Base-by-base conservation (phyloP, 768 basidiomycete genomes). In the Lactarius evosmus region DNA sequence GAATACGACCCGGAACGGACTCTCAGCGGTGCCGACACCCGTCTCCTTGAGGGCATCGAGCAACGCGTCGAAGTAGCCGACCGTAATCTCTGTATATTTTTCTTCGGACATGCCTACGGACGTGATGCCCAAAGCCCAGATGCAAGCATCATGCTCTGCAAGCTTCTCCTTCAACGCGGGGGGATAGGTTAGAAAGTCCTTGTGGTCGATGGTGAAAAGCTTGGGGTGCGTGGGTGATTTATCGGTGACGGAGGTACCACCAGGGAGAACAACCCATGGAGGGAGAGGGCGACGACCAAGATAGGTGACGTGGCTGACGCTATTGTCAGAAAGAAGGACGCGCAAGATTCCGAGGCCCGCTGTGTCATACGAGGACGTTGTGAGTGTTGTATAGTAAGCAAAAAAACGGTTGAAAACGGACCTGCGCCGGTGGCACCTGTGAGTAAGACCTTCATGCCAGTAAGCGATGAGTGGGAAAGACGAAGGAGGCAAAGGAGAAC, bases 1-100 rank as follows among this genome's bases (percentile, higher is more conserved):
- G 52, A 68, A 71, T 33, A 74, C 68, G 58, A 74, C 62, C 22
- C 67, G 61, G 66, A 74, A 74, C 19, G 73, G 72, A 14, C 46
- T 56, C 25, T 44, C 57, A 6, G 46, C 38, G 1, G 67, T 67
- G 2, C 71, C 72, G 4, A 68, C 62, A n/a, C 41, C 57, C 29
- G 19, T 58, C n/a, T 38, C 59, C 52, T 59, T 61, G 25, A 67
- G 41, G 50, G 44, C 66, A 12, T 38, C 22, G 25, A 69, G 51
- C 32, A 64, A 62, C 3, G 66, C 46, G n/a, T 62, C 54, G 16
- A 67, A 8, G 55, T 73, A 73, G 7, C 71, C 72, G 30, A 69
- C 61, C 2, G 73, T 74, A 61, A 74, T 72, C 52, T 61, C 61
- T 3, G 59, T 63, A 41, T 70, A 70, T 27, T 67, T 50, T 17